Percentiles rank a stretch among this genome's conserved stretches.
Evolutionary conservation across 306 rosid species (phyloP).

Genomic region (Fragaria iinumae): DNA sequence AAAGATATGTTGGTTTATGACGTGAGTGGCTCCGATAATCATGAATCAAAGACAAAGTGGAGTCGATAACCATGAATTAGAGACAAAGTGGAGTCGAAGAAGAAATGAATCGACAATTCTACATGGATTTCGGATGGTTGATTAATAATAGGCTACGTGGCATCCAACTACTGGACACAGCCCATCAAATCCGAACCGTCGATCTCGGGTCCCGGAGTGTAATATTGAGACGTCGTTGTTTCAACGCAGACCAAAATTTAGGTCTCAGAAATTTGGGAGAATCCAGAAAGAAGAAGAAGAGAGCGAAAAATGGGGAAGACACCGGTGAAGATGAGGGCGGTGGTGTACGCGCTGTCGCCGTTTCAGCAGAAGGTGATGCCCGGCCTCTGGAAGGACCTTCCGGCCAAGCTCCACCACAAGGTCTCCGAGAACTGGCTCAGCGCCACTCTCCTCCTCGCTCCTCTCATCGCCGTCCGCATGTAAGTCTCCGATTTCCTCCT

Average conservation of each 20-base stretch:
- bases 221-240: not conserved
- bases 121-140: no score
- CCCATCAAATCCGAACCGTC: not conserved
- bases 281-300: not conserved
- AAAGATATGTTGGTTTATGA: no score
- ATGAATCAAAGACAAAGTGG: no score
- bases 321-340: constrained; percentile 71
- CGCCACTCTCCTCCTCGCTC: constrained; percentile 60
- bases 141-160: not conserved
- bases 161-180: not conserved
- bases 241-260: not conserved
- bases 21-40: no score
- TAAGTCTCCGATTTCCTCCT: constrained; percentile 15
- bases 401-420: constrained; percentile 79
- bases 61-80: no score
- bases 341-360: constrained; percentile 76
- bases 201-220: not conserved
- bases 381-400: constrained; percentile 79
- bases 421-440: constrained; percentile 89
- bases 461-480: constrained; percentile 63
- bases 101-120: no score
- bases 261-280: not conserved
- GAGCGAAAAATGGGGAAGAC: constrained; percentile 57
- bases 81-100: no score
- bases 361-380: constrained; percentile 88